A percentile compares a stretch with the other conserved stretches of the same genome.
These are phyloP conservation scores for Cryptococcus sp. DNA, from an alignment of 1,284 basidiomycete genomes.

Conservation along the genomic window DNA sequence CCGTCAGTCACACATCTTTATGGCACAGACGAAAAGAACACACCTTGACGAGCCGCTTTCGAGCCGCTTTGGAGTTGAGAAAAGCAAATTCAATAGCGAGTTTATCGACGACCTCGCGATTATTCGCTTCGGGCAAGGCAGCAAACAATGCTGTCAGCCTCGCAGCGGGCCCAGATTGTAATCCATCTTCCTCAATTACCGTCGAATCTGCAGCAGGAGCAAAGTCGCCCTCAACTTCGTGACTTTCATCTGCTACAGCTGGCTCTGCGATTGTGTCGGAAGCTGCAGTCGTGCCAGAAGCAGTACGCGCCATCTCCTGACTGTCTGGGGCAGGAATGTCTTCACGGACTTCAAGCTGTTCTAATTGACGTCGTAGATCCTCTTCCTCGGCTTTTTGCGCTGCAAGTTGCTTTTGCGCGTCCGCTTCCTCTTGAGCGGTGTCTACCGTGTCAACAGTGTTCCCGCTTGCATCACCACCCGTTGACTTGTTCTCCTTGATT, in stretches of 20 bases:
- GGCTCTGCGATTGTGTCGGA: constrained; percentile 1
- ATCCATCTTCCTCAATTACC: constrained; percentile 46
- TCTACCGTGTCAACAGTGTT: constrained; percentile 28
- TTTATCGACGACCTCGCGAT: constrained; percentile 88
- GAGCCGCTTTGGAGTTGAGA: constrained; percentile 90
- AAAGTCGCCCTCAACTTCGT: constrained; percentile 54
- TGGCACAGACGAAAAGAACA: constrained; percentile 15
- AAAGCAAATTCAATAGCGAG: constrained; percentile 94
- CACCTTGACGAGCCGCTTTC: constrained; percentile 85
- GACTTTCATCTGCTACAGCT: constrained; percentile 20
- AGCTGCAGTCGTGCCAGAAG: constrained; percentile 54
- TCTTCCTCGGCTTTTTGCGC: constrained; percentile 55
- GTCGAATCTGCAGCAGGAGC: constrained; percentile 11
- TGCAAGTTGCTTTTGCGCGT: constrained; percentile 41
- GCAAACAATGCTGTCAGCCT: constrained; percentile 87
- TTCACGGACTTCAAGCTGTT: constrained; percentile 40
- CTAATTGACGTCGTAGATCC: constrained; percentile 54
- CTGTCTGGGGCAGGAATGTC: constrained; percentile 5
- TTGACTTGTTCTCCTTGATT: constrained; percentile 62
- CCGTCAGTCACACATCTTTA: constrained; percentile 1
- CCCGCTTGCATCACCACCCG: constrained; percentile 24
- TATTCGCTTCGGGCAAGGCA: constrained; percentile 90
- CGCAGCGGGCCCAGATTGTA: constrained; percentile 80
- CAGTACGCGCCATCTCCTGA: constrained; percentile 33
- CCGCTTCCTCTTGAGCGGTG: constrained; percentile 24